Conservation (phyloP, 2,329 filamentous ascomycete species). For the Delphinella strobiligena region DNA sequence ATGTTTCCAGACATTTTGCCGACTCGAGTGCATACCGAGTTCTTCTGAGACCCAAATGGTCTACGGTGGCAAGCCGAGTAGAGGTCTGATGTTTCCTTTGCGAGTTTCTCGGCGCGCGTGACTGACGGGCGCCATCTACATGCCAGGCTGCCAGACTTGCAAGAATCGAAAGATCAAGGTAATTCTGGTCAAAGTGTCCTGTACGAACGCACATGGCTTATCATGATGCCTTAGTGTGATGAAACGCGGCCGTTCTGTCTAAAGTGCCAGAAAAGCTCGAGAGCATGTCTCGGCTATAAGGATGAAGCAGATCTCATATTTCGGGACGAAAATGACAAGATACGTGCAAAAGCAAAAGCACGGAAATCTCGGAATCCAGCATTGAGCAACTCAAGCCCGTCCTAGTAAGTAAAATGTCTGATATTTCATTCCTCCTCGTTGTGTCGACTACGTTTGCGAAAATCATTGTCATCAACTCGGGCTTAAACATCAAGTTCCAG, state of each 20-base stretch:
- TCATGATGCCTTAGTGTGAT: constrained; percentile 44
- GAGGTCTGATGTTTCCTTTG: background rate
- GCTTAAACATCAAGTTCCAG: constrained; percentile 13
- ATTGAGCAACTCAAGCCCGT: too few relatives aligned
- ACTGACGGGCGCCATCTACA: constrained; percentile 16
- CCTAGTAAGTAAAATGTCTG: too few relatives aligned
- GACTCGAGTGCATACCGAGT: too few relatives aligned
- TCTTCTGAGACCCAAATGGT: too few relatives aligned
- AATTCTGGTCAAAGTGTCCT: constrained; percentile 16
- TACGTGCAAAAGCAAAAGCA: constrained; percentile 48
- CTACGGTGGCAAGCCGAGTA: background rate
- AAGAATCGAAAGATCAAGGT: constrained; percentile 63
- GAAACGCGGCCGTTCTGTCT: constrained; percentile 55
- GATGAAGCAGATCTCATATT: constrained; percentile 63
- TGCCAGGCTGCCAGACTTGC: constrained; percentile 59
- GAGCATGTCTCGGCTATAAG: constrained; percentile 55
- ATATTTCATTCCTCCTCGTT: too few relatives aligned
- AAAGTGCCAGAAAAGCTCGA: constrained; percentile 52
- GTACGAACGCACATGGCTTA: constrained; percentile 10
- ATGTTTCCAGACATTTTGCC: too few relatives aligned
- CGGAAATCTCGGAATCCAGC: too few relatives aligned
- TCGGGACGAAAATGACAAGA: constrained; percentile 59
- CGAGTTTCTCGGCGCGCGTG: background rate
- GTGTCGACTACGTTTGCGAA: constrained; percentile 34
- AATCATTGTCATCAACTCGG: constrained; percentile 25